Evolutionary conservation across 2,329 filamentous ascomycete species (phyloP).

Genomic region (Aspergillus sp.): DNA sequence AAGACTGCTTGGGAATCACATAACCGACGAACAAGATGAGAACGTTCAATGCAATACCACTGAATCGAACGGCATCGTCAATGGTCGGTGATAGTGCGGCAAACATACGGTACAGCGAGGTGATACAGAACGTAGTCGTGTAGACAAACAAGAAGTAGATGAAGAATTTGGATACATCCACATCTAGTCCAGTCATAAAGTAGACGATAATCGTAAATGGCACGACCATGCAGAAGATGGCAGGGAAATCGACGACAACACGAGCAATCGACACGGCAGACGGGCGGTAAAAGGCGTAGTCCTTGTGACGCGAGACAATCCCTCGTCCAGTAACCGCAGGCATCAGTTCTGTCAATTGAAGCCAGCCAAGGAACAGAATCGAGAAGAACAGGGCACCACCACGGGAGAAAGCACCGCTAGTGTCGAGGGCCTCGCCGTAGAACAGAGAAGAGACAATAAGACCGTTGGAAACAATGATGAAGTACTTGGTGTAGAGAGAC

Average conservation of each 20-base stretch:
- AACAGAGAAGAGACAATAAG: conserved; percentile 77
- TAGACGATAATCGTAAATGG: conserved; percentile 62
- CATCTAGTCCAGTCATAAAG: conserved; percentile 58
- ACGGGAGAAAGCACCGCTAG: conserved; percentile 58
- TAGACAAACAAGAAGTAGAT: conserved; percentile 63
- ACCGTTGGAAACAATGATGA: conserved; percentile 69
- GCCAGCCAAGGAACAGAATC: conserved; percentile 62
- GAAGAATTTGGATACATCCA: conserved; percentile 59
- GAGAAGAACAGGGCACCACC: conserved; percentile 64
- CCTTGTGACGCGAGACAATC: conserved; percentile 64
- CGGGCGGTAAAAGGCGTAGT: conserved; percentile 67
- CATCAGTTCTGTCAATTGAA: conserved; percentile 74
- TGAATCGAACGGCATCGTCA: conserved; percentile 62
- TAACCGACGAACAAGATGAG: conserved; percentile 63
- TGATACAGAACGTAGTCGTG: conserved; percentile 58
- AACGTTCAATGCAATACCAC: conserved; percentile 57
- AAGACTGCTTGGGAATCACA: conserved; percentile 60
- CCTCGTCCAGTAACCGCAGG: conserved; percentile 67
- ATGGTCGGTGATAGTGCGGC: conserved; percentile 60
- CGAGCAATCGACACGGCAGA: conserved; percentile 60
- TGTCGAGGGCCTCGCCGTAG: conserved; percentile 60
- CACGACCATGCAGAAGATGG: conserved; percentile 54
- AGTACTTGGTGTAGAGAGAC: conserved; percentile 71
- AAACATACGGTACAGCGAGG: conserved; percentile 62
- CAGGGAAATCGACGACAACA: conserved; percentile 59